Conservation (phyloP, 2,329 filamentous ascomycete genomes). For the Esteya vermicola region DNA sequence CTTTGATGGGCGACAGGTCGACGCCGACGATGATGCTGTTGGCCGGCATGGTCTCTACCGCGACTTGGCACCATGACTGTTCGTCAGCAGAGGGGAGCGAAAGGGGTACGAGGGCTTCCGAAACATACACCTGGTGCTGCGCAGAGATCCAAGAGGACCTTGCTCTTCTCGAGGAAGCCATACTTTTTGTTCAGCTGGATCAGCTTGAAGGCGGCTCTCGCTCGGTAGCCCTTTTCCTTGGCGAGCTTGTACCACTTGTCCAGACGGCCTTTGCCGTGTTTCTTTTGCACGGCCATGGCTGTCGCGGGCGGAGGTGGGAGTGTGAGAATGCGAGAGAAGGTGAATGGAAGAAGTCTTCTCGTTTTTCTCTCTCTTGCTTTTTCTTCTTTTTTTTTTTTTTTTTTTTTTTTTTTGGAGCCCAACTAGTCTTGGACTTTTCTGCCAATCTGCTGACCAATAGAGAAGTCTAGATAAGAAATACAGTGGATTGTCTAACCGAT, state of each 20-base stretch:
- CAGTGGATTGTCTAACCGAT: background rate
- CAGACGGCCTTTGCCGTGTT: constrained; percentile 94
- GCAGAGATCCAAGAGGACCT: constrained; percentile 92
- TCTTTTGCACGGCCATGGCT: constrained; percentile 96
- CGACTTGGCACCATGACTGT: constrained; percentile 90
- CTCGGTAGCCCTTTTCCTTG: constrained; percentile 95
- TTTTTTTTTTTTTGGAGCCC: no score
- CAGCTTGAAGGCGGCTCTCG: constrained; percentile 92
- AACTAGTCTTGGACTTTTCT: no score
- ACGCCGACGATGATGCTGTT: constrained; percentile 87
- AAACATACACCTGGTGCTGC: constrained; percentile 73
- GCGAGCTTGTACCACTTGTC: constrained; percentile 99
- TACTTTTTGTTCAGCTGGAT: constrained; percentile 99
- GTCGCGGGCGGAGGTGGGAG: constrained; percentile 4
- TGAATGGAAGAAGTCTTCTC: background rate
- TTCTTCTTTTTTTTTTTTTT: background rate
- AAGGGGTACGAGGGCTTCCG: background rate
- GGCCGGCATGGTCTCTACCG: constrained; percentile 84
- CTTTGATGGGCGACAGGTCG: constrained; percentile 88
- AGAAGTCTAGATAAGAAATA: constrained; percentile 1
- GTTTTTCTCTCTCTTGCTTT: constrained; percentile 3
- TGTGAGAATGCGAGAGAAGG: background rate
- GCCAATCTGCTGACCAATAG: no score
- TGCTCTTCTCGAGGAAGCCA: constrained; percentile 93
- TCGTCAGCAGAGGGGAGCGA: background rate